Conservation (phyloP, 148 eudicot genomes). For the Euryodendron excelsum region DNA sequence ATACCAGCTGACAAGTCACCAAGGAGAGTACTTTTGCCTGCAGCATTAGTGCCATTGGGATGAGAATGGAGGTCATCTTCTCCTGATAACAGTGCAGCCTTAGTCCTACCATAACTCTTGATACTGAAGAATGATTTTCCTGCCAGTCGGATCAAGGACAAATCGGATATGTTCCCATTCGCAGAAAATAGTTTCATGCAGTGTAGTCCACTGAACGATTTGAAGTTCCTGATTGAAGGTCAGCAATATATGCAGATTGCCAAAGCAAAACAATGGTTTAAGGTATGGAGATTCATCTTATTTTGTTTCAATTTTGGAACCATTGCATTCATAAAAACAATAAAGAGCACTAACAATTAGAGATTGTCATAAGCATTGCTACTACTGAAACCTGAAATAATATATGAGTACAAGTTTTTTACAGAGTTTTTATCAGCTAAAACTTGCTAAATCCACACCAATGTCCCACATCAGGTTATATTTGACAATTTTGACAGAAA, state of each 20-base stretch:
- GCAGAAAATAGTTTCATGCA: slow-evolving; percentile 33
- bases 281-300: neutral
- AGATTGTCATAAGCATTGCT: neutral
- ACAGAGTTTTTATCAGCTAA: too few relatives aligned
- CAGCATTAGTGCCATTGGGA: slow-evolving; percentile 28
- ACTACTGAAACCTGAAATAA: neutral
- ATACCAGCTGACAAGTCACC: slow-evolving; percentile 47
- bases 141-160: slow-evolving; percentile 29
- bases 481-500: neutral
- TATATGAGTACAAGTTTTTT: neutral
- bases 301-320: neutral
- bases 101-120: slow-evolving; percentile 38
- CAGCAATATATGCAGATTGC: neutral
- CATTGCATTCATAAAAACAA: neutral
- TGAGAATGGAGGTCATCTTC: slow-evolving; percentile 58
- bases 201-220: slow-evolving; percentile 39
- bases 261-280: neutral
- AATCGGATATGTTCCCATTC: slow-evolving; percentile 36
- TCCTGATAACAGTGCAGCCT: slow-evolving; percentile 59
- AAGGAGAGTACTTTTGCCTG: slow-evolving; percentile 22
- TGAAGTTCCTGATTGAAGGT: slow-evolving; percentile 27
- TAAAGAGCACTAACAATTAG: neutral
- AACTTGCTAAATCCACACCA: neutral
- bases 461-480: neutral
- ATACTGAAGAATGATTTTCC: slow-evolving; percentile 32